Evolutionary conservation across 805 yeast species (phyloP).

Genomic region (Tetrapisispora nanseiensis): DNA sequence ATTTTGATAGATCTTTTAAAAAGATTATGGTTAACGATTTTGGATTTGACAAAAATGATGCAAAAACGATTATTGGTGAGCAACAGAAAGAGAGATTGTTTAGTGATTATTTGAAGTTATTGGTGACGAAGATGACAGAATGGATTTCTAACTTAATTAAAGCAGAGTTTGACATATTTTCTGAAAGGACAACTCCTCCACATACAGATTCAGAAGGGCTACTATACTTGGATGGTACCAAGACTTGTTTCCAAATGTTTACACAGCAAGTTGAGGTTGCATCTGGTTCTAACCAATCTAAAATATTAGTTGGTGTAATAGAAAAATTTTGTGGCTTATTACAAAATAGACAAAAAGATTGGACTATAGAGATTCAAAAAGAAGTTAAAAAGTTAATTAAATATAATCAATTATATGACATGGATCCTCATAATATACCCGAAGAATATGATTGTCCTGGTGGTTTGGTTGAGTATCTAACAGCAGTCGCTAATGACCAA

Average conservation of each 20-base stretch:
- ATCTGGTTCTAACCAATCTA: slow-evolving; percentile 72
- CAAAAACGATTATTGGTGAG: slow-evolving; percentile 55
- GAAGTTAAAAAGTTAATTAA: slow-evolving; percentile 38
- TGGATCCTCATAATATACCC: slow-evolving; percentile 29
- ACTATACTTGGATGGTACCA: slow-evolving; percentile 65
- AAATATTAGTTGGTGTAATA: slow-evolving; percentile 69
- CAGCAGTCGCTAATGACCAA: slow-evolving; percentile 81
- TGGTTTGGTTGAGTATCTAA: slow-evolving; percentile 70
- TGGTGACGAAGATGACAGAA: slow-evolving; percentile 65
- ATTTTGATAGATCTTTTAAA: slow-evolving; percentile 64
- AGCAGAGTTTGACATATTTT: slow-evolving; percentile 60
- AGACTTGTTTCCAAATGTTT: slow-evolving; percentile 69
- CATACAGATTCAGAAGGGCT: slow-evolving; percentile 56
- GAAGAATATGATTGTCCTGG: slow-evolving; percentile 44
- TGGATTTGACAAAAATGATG: slow-evolving; percentile 36
- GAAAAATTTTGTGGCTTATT: slow-evolving; percentile 57
- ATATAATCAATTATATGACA: slow-evolving; percentile 27
- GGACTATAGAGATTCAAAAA: slow-evolving; percentile 45
- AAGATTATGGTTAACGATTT: slow-evolving; percentile 42
- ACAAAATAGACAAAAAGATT: slow-evolving; percentile 49
- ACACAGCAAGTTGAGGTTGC: slow-evolving; percentile 88
- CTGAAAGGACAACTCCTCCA: slow-evolving; percentile 61
- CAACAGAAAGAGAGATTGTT: slow-evolving; percentile 62
- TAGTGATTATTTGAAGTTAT: slow-evolving; percentile 66
- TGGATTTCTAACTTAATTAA: slow-evolving; percentile 67